Base-by-base conservation (phyloP, 2,329 filamentous ascomycete species). In the Phialophora verrucosa region DNA sequence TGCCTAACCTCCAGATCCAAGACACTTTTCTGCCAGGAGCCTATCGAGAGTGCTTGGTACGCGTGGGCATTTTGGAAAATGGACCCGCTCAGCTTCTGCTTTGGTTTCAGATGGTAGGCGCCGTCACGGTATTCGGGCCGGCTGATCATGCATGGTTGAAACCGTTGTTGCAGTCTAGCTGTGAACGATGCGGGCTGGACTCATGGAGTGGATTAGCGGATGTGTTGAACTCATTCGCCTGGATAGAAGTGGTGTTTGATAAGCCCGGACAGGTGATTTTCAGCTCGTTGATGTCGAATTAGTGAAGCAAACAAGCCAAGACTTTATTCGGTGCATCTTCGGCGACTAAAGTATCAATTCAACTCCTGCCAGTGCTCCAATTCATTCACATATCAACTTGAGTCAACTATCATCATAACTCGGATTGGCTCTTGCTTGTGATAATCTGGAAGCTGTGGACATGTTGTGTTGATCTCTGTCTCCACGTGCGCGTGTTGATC, bases 221-320 rank as follows among this genome's bases (percentile, higher is more conserved):
- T 0, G 62, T 74, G 8, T 44, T 78, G 57, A 72, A 69, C 58
- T 70, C 69, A 14, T 70, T 75, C 51, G 71, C 77, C 71, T 78
- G 77, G 76, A 73, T 78, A 56, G 70, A 62, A 7, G 23, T 76
- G 10, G 62, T 78, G 20, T 70, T 77, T 59, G 75, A 78, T n/a
- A 62, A 65, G 56, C 68, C 67, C 0, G 75, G 75, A 12, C 71
- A 74, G 67, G 55, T 65, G 4, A 35, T 75, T 1, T 77, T 61
- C 20, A 38, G 42, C n/a, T 38, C 38, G 2, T 49, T 54, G 35
- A 23, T 49, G 20, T n/a, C 38, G 17, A 49, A 10, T 31, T 31
- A 31, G 31, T 31, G 17, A 51, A 27, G 49, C 49, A 51, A 51
- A 44, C 38, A 44, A 44, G 38, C 38, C 38, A 44, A 44, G 38